phyloP scores from a whole-genome alignment of 805 yeast species.

The Schwanniomyces polymorphus region DNA sequence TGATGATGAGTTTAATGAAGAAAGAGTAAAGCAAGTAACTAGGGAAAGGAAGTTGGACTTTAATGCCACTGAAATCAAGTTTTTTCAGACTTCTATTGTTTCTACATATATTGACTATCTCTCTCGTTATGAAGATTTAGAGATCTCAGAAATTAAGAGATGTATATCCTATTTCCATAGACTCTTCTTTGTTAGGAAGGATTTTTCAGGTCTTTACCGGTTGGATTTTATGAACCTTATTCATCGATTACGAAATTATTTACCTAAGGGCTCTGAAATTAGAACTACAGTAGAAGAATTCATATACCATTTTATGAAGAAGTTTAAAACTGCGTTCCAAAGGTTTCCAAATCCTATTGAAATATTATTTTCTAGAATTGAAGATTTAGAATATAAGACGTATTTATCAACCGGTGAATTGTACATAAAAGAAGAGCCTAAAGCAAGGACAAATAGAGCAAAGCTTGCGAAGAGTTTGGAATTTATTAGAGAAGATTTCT shows the following conservation, averaged over 20 bases:
- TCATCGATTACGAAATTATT: conserved; percentile 46
- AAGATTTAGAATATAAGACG: conserved; percentile 42
- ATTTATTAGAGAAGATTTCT: conserved; percentile 27
- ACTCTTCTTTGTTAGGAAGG: conserved; percentile 58
- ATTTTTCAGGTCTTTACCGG: conserved; percentile 58
- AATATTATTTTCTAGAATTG: conserved; percentile 61
- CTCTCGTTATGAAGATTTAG: conserved; percentile 59
- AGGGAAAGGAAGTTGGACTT: conserved; percentile 51
- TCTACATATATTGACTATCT: conserved; percentile 66
- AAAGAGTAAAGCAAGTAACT: conserved; percentile 33
- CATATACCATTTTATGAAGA: conserved; percentile 62
- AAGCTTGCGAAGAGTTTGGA: conserved; percentile 35
- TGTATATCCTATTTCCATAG: conserved; percentile 72
- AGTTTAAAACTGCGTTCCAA: conserved; percentile 48
- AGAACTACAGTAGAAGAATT: conserved; percentile 66
- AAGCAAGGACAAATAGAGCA: conserved; percentile 17
- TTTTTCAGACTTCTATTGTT: conserved; percentile 60
- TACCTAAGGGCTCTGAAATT: conserved; percentile 44
- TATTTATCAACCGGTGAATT: conserved; percentile 66
- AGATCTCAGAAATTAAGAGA: conserved; percentile 57
- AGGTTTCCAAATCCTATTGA: conserved; percentile 61
- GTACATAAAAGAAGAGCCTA: conserved; percentile 20
- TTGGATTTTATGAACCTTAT: conserved; percentile 72
- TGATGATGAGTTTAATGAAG: conserved; percentile 34
- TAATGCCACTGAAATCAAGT: conserved; percentile 38